phyloP scores from a whole-genome alignment of 2,329 filamentous ascomycete species.

The Aspergillus sp. region DNA sequence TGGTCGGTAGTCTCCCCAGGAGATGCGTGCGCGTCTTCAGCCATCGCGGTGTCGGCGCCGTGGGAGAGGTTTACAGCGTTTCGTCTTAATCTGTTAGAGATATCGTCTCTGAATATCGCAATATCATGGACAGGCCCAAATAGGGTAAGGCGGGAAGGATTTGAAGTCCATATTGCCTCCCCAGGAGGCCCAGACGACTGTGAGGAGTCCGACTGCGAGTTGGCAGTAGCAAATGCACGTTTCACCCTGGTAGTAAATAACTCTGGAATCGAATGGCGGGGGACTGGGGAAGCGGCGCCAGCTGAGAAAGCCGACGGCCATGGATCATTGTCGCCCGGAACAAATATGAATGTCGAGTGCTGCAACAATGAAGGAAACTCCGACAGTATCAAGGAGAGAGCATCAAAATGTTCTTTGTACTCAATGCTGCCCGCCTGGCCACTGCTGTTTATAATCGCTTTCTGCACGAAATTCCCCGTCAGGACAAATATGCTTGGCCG shows the following conservation, averaged over 20 bases:
- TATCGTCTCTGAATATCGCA: slow-evolving; percentile 82
- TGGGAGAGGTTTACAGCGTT: slow-evolving; percentile 71
- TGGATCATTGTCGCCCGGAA: slow-evolving; percentile 96
- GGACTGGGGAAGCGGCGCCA: slow-evolving; percentile 50
- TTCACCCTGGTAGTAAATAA: slow-evolving; percentile 87
- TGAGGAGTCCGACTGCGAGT: slow-evolving; percentile 63
- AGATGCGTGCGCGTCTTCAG: slow-evolving; percentile 27
- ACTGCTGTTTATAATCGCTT: slow-evolving; percentile 62
- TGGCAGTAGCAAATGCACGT: slow-evolving; percentile 76
- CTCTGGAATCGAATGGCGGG: slow-evolving; percentile 67
- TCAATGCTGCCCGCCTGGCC: slow-evolving; percentile 81
- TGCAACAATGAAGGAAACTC: slow-evolving; percentile 82
- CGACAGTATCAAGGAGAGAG: slow-evolving; percentile 75
- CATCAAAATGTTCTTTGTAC: slow-evolving; percentile 95
- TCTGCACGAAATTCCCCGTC: slow-evolving; percentile 76
- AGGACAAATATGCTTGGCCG: slow-evolving; percentile 79
- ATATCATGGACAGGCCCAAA: slow-evolving; percentile 90
- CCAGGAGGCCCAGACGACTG: slow-evolving; percentile 59
- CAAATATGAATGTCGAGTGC: slow-evolving; percentile 82
- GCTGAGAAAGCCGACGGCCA: slow-evolving; percentile 80
- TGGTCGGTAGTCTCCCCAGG: slow-evolving; percentile 19
- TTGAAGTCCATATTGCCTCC: slow-evolving; percentile 83
- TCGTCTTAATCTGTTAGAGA: slow-evolving; percentile 75
- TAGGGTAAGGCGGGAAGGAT: slow-evolving; percentile 77
- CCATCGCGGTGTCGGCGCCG: slow-evolving; percentile 25